These are phyloP conservation scores for Inga leiocalycina DNA, from an alignment of 306 rosid species.

Conservation along the genomic window DNA sequence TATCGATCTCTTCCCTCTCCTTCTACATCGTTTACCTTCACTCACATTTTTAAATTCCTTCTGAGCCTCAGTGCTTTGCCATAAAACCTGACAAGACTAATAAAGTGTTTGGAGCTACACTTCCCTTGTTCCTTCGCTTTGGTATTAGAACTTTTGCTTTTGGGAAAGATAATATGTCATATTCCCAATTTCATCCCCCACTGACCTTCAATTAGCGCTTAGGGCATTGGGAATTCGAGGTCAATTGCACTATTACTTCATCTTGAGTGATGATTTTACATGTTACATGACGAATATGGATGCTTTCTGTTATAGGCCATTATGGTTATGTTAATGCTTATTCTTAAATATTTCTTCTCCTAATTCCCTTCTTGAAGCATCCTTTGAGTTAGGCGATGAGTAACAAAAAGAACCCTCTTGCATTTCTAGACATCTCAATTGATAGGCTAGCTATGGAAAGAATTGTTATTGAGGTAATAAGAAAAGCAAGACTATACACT, in stretches of 20 bases:
- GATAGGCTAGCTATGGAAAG: conserved; percentile 69
- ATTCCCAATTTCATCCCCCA: background rate
- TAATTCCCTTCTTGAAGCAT: conserved; percentile 1
- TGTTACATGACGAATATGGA: background rate
- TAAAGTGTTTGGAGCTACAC: conserved; percentile 64
- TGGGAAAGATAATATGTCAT: conserved; percentile 52
- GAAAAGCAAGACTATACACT: background rate
- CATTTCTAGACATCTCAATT: conserved; percentile 78
- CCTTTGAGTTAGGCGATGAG: conserved; percentile 51
- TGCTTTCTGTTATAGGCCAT: conserved; percentile 3
- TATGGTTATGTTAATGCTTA: background rate
- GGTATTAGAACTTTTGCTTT: conserved; percentile 79
- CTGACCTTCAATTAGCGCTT: background rate
- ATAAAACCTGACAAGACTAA: conserved; percentile 65
- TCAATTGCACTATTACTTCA: background rate
- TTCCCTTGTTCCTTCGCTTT: conserved; percentile 71
- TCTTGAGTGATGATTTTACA: background rate
- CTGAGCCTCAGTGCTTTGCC: conserved; percentile 80
- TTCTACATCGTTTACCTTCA: too few species aligned
- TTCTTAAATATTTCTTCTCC: conserved; percentile 16
- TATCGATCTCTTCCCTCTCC: too few species aligned
- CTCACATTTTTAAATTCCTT: conserved; percentile 28
- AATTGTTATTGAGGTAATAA: conserved; percentile 72
- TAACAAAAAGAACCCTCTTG: conserved; percentile 69
- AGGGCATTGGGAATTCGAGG: background rate